Evolutionary conservation across 805 yeast species (phyloP), one percentile per base, ranked within the genome.

Genomic region (Yarrowia phangngaensis): DNA sequence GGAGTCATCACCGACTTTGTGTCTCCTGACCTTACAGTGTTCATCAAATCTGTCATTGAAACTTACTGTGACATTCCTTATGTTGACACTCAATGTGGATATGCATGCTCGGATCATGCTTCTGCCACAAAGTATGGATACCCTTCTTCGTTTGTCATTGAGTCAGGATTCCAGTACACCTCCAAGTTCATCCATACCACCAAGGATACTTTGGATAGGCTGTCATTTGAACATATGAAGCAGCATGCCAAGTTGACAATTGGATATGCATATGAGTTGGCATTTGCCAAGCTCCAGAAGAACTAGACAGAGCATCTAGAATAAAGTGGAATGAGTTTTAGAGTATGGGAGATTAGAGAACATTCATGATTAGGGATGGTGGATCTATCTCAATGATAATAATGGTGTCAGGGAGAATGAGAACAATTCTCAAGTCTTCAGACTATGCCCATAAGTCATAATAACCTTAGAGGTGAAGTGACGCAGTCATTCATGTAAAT

Each of bases 91-190:
- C 56, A 69, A 51, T 90, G 97, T 67, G 95, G 95, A 1, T 87
- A 88, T 60, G 92, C 95, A 0, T 89, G 97, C 65, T 82, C 95
- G 13, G 97, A 90, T 67, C 96, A 88, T 64, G 82, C 92, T 4
- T 79, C 94, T 38, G 95, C 95, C 0, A 64, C 79, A 45, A 79
- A 82, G 61, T 76, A 75, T 58, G 97, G 97, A 0, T 87, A 72
- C 65, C 97, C 97, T 4, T 75, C 87, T 8, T 76, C 87, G 23
- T 84, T 87, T 64, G 83, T 86, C 35, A 77, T 83, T 55, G 98
- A 92, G 64, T 73, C 86, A 33, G 82, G 75, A 51, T 74, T 86
- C 63, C 73, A 75, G 50, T 71, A 71, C 54, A 71, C 79, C 3
- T 80, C 78, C 64, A 82, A 80, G 35, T 81, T 70, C 60, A 82